These are phyloP conservation scores for Euphorbia pulcherrima DNA, from an alignment of 345 rosid species.

Conservation along the genomic window DNA sequence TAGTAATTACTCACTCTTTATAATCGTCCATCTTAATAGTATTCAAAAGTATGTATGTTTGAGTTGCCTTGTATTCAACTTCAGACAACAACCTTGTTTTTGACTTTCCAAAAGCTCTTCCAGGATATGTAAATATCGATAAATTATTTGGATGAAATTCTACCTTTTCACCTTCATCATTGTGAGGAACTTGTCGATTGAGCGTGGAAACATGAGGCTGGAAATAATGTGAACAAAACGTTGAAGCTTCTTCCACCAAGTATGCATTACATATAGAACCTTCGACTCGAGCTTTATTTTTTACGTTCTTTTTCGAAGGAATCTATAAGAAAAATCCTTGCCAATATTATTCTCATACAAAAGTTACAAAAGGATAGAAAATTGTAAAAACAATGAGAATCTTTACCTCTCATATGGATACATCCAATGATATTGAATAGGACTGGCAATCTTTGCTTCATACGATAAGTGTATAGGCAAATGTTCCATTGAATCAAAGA, in stretches of 20 bases:
- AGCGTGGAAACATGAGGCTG: not conserved
- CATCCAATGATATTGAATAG: not conserved
- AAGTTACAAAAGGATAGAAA: not conserved
- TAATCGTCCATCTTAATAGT: not conserved
- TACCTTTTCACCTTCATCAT: not conserved
- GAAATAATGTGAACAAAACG: constrained; percentile 6
- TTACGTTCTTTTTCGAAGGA: not conserved
- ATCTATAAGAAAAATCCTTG: not conserved
- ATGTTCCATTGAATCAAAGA: too few species aligned
- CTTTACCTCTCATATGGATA: not conserved
- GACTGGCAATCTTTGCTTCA: not conserved
- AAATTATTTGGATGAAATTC: not conserved
- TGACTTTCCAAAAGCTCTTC: not conserved
- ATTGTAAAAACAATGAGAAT: not conserved
- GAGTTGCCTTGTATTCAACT: not conserved
- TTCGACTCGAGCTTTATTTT: not conserved
- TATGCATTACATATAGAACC: not conserved
- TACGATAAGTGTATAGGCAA: not conserved
- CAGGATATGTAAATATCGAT: not conserved
- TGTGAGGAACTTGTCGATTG: not conserved
- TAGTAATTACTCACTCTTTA: not conserved
- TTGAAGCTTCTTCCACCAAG: not conserved
- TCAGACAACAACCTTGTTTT: not conserved
- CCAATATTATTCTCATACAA: not conserved
- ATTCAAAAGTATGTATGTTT: not conserved